Conservation (phyloP, 2,329 filamentous ascomycete genomes). For the Cadophora sp. region DNA sequence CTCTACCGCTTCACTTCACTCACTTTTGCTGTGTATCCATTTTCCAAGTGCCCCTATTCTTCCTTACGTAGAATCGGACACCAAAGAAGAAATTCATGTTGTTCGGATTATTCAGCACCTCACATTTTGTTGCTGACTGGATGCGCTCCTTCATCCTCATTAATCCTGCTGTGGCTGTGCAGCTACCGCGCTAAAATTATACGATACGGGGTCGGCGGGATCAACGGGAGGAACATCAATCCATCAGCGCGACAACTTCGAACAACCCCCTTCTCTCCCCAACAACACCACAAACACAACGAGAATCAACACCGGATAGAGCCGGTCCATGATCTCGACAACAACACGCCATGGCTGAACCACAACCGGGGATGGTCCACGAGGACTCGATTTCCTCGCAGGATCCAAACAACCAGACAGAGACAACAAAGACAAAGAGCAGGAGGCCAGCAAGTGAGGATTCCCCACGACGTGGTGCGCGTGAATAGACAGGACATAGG, state of each 20-base stretch:
- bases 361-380: slow-evolving; percentile 39
- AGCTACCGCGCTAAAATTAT: slow-evolving; percentile 27
- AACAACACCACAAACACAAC: slow-evolving; percentile 23
- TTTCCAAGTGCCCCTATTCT: background rate
- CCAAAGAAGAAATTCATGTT: background rate
- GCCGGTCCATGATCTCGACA: slow-evolving; percentile 39
- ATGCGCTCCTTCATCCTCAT: background rate
- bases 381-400: slow-evolving; percentile 61
- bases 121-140: slow-evolving; percentile 6
- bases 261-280: slow-evolving; percentile 20
- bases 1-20: too few species aligned
- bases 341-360: slow-evolving; percentile 41
- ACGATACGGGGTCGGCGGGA: slow-evolving; percentile 25
- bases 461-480: slow-evolving; percentile 23
- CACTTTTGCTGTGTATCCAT: background rate
- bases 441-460: slow-evolving; percentile 84
- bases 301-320: slow-evolving; percentile 31
- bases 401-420: slow-evolving; percentile 57
- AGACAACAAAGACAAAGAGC: slow-evolving; percentile 84
- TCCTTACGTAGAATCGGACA: background rate
- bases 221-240: slow-evolving; percentile 25
- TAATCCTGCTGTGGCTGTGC: slow-evolving; percentile 32
- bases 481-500: slow-evolving; percentile 26
- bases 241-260: slow-evolving; percentile 32
- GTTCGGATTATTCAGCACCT: slow-evolving; percentile 8